Percentiles rank a stretch among this genome's conserved stretches.
Evolutionary conservation across 805 yeast species (phyloP).

Genomic region (Monosporozyma aerobia): DNA sequence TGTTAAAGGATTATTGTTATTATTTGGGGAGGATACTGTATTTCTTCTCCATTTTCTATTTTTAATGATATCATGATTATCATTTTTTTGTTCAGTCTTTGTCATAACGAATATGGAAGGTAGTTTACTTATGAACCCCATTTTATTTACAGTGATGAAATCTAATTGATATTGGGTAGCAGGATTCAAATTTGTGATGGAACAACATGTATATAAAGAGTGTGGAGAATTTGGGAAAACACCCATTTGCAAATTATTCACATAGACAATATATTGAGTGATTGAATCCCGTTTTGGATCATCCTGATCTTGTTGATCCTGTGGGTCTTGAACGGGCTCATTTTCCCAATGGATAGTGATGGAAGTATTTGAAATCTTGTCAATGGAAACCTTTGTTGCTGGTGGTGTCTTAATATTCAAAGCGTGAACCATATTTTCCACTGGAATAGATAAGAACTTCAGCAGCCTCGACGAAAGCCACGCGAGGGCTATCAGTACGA

Average conservation of each 20-base stretch:
- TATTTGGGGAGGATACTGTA: slow-evolving; percentile 5
- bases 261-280: slow-evolving; percentile 24
- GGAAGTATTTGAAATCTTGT: slow-evolving; percentile 21
- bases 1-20: not conserved
- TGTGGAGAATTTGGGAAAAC: slow-evolving; percentile 24
- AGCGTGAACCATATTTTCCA: slow-evolving; percentile 21
- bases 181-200: slow-evolving; percentile 19
- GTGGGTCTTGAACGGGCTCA: slow-evolving; percentile 10
- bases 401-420: slow-evolving; percentile 26
- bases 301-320: not conserved
- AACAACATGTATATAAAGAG: slow-evolving; percentile 27
- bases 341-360: slow-evolving; percentile 31
- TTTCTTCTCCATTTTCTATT: slow-evolving; percentile 21
- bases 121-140: slow-evolving; percentile 28
- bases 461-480: slow-evolving; percentile 26
- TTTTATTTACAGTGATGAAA: slow-evolving; percentile 26
- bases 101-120: slow-evolving; percentile 27
- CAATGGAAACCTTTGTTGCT: slow-evolving; percentile 28
- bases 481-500: slow-evolving; percentile 8
- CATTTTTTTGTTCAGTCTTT: not conserved
- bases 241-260: slow-evolving; percentile 25
- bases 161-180: slow-evolving; percentile 26
- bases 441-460: slow-evolving; percentile 25
- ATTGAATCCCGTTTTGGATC: slow-evolving; percentile 7
- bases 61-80: slow-evolving; percentile 7